Evolutionary conservation across 306 rosid species (phyloP), one percentile per base, ranked within the genome.

Genomic region (Comarum palustre): DNA sequence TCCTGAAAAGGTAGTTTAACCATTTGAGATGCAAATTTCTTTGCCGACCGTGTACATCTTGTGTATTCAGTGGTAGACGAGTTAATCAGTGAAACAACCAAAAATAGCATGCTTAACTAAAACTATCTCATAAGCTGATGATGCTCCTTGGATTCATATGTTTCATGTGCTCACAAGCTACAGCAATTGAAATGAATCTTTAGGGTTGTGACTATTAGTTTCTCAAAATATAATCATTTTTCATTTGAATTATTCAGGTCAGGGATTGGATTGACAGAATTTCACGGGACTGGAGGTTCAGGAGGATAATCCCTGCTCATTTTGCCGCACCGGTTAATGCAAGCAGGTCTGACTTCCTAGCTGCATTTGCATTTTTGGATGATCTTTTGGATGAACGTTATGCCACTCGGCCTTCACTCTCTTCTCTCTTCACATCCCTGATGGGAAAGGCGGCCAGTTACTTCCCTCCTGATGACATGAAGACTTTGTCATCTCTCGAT

Each of bases 381-480:
- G 99, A 91, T 80, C 92, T 89, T 59, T 74, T 94, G 77, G 90
- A 85, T 2, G 96, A 94, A n/a, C 80, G 55, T 0, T 82, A 86
- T 8, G 77, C 72, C 19, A 51, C 86, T 29, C 69, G 84, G 78
- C 91, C 92, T 34, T 87, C 93, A 0, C 89, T 89, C 52, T 86
- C 96, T 64, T 88, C 85, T 78, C 77, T 90, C 57, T 81, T 95
- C 70, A 68, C 96, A 27, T 89, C 96, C 19, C 81, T 91, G 68
- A 83, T 84, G 90, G 99, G 99, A 78, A 94, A 88, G 67, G 97
- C 99, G 0, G 93, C 96, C 14, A 91, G 92, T 74, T 95, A 90
- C 80, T 90, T 95, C 63, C 99, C 99, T 39, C 96, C 96, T 0
- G 99, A 95, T 66, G 99, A 91, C 84, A 95, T 91, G 97, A 86